Evolutionary conservation across 1,284 basidiomycete species (phyloP).

Genomic region (Melampsora larici-populina): DNA sequence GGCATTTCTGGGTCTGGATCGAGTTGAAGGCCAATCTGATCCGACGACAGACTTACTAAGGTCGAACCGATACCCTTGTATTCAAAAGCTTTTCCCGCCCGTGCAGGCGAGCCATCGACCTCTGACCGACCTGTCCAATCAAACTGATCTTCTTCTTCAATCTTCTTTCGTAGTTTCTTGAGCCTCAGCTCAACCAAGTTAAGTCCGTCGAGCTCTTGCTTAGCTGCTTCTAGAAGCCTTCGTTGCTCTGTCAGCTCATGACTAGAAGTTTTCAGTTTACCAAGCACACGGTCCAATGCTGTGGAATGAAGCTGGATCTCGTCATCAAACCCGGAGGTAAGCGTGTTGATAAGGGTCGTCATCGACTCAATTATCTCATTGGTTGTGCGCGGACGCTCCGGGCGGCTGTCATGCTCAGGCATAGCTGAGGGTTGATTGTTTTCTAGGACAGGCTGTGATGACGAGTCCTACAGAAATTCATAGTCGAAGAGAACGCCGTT

Average conservation of each 20-base stretch:
- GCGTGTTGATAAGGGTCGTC: slow-evolving; percentile 71
- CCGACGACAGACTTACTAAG: slow-evolving; percentile 45
- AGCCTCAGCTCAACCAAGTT: slow-evolving; percentile 73
- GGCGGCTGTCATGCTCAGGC: too few species aligned
- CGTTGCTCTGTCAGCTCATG: slow-evolving; percentile 84
- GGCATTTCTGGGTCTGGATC: slow-evolving; percentile 60
- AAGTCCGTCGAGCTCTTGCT: slow-evolving; percentile 67
- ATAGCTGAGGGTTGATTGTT: too few species aligned
- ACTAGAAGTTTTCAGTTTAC: slow-evolving; percentile 80
- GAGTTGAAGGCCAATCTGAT: slow-evolving; percentile 46
- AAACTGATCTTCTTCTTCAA: slow-evolving; percentile 70
- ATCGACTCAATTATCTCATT: slow-evolving; percentile 72
- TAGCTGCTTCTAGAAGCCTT: slow-evolving; percentile 72
- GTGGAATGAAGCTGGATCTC: slow-evolving; percentile 87
- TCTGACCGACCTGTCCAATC: slow-evolving; percentile 86
- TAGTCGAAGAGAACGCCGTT: background rate
- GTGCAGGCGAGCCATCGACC: slow-evolving; percentile 60
- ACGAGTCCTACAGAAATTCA: too few species aligned
- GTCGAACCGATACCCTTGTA: slow-evolving; percentile 65
- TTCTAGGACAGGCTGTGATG: too few species aligned
- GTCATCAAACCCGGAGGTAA: slow-evolving; percentile 71
- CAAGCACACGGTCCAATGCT: slow-evolving; percentile 75
- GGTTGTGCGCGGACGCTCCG: slow-evolving; percentile 55
- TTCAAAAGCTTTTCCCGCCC: slow-evolving; percentile 63
- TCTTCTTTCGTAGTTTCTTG: slow-evolving; percentile 73